Evolutionary conservation across 805 yeast species (phyloP).

Genomic region (Deakozyma indianensis): DNA sequence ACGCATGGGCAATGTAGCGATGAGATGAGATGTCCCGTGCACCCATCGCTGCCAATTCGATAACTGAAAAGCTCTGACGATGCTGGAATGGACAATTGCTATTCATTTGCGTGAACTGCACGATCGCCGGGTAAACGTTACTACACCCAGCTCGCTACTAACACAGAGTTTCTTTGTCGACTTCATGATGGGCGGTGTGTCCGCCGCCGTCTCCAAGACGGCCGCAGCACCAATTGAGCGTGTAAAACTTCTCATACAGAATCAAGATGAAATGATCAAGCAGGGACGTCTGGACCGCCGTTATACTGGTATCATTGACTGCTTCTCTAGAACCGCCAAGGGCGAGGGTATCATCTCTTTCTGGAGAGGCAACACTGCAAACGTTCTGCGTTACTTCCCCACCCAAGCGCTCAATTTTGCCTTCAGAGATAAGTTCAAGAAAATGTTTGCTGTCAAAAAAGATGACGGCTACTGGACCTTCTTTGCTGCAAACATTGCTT

Average conservation of each 20-base stretch:
- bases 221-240: slow-evolving; percentile 98
- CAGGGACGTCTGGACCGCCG: slow-evolving; percentile 83
- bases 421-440: slow-evolving; percentile 94
- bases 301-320: slow-evolving; percentile 84
- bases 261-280: slow-evolving; percentile 96
- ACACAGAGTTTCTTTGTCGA: slow-evolving; percentile 17
- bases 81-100: neutral
- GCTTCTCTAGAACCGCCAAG: slow-evolving; percentile 89
- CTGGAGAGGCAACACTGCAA: slow-evolving; percentile 99
- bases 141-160: no score
- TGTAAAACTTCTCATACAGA: slow-evolving; percentile 90
- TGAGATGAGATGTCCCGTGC: no score
- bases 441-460: slow-evolving; percentile 93
- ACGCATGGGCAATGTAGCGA: no score
- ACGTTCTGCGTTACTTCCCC: slow-evolving; percentile 98
- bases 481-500: slow-evolving; percentile 97
- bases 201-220: slow-evolving; percentile 97
- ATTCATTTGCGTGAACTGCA: neutral
- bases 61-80: neutral
- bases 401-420: slow-evolving; percentile 98
- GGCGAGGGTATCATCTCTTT: slow-evolving; percentile 85
- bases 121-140: no score
- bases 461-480: slow-evolving; percentile 83
- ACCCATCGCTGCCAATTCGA: neutral
- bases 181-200: slow-evolving; percentile 80